Evolutionary conservation across 1,284 basidiomycete genomes (phyloP), one percentile per base, ranked within the genome.

Genomic region (Moesziomyces sp.): DNA sequence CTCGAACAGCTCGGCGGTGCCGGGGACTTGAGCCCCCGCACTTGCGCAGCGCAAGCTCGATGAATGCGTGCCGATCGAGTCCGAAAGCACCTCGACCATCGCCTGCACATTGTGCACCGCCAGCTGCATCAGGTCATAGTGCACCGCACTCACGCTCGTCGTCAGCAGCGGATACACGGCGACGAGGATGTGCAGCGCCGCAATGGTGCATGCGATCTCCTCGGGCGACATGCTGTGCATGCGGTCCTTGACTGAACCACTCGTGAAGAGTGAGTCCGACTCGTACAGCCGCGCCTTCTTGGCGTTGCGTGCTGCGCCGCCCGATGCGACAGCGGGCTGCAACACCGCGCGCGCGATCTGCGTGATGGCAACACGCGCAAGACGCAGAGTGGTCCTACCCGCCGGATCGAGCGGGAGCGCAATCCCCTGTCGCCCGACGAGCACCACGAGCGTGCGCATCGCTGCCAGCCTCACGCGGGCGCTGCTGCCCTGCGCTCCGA

Each of bases 271-370:
- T 14, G 74, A 26, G 28, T 79, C 78, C 8, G 76, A 78, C 28
- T 79, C 78, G 53, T 76, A 79, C 1, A 73, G 52, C 19, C 71
- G 69, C 3, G 73, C 58, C 28, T 73, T 74, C 44, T 79, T 79
- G 2, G 65, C 28, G 11, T 54, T 58, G 18, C 70, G 40, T 18
- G 49, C 46, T n/a, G 35, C 53, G 13, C 54, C 61, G n/a, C 57
- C 57, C 5, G 51, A 40, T 28, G 49, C 46, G 5, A 53, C 43
- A 14, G 26, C 33, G 9, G 58, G 58, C 26, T 49, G 66, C 2
- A 75, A 46, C 24, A 72, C 48, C 9, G 58, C 45, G 40, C 46
- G 46, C 3, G 68, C 68, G 1, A 74, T 16, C 16, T 71, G 58
- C 0, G 55, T 46, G 3, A 63, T 51, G 6, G 61, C 51, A 0